These are phyloP conservation scores for Candolleomyces efflorescens DNA, from an alignment of 768 basidiomycete species.

Conservation along the genomic window DNA sequence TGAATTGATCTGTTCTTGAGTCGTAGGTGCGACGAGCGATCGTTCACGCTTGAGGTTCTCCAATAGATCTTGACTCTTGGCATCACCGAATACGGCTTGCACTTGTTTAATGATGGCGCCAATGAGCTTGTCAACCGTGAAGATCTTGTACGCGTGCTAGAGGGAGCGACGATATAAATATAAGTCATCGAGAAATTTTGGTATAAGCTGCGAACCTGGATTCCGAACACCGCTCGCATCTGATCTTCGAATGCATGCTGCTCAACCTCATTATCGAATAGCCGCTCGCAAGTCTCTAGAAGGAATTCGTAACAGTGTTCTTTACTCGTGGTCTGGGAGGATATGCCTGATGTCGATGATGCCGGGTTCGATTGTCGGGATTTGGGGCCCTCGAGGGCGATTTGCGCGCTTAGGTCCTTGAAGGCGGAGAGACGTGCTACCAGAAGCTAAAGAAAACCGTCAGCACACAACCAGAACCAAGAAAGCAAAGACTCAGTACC, in stretches of 20 bases:
- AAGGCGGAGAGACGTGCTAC: conserved; percentile 79
- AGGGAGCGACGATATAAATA: neutral
- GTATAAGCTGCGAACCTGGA: conserved; percentile 42
- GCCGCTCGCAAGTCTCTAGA: conserved; percentile 80
- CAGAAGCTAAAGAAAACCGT: conserved; percentile 49
- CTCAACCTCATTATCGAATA: conserved; percentile 93
- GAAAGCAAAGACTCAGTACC: conserved; percentile 37
- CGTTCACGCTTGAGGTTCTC: conserved; percentile 70
- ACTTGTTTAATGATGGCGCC: conserved; percentile 82
- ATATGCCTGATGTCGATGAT: conserved; percentile 24
- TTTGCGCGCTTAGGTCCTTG: conserved; percentile 62
- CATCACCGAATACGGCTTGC: conserved; percentile 63
- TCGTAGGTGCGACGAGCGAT: conserved; percentile 50
- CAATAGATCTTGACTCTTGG: conserved; percentile 67
- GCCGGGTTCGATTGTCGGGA: conserved; percentile 14
- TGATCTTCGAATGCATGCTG: conserved; percentile 86
- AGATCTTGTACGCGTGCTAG: conserved; percentile 81
- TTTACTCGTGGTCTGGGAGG: conserved; percentile 30
- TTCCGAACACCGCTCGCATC: conserved; percentile 83
- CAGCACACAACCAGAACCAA: neutral
- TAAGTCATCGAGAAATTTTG: neutral
- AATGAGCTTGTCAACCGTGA: conserved; percentile 91
- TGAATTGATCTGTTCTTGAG: conserved; percentile 68
- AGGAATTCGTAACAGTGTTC: conserved; percentile 78
- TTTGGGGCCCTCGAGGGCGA: conserved; percentile 24